Evolutionary conservation across 495 filamentous ascomycete species (phyloP), one percentile per base, ranked within the genome.

Genomic region (Melanomma pulvis-pyrius): DNA sequence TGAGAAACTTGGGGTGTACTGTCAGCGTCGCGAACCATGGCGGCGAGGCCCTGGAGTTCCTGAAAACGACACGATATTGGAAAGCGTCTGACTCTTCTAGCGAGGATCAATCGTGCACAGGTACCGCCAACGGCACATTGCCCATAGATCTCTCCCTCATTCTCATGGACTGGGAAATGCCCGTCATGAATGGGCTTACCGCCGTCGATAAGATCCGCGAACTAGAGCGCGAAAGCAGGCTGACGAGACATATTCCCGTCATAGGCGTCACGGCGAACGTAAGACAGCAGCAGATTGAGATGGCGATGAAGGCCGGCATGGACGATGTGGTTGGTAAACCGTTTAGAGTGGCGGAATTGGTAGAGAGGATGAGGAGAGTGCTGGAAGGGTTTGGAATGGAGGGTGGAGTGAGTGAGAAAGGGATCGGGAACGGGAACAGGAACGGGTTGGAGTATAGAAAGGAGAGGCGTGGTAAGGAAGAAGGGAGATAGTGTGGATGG

Each of bases 81-180:
- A 50, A 63, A n/a, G n/a, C n/a, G n/a, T n/a, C n/a, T n/a, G n/a
- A n/a, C n/a, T n/a, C n/a, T n/a, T n/a, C n/a, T n/a, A n/a, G n/a
- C n/a, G 15, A 26, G 7, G 11, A 8, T 41, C 36, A 41, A 41
- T 17, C 17, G 8, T n/a, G n/a, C 30, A 4, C 30, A 12, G 30
- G 4, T 12, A 4, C 30, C 30, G 30, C 12, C 30, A 34, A 34
- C 12, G 30, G 30, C 30, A 34, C 39, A 44, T 30, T 24, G 8
- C 28, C 47, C 13, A 13, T 55, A 22, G 47, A 39, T 29, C 58
- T 52, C 60, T 67, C 36, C 36, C 41, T 75, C 28, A 65, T 78
- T 3, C 68, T 78, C 8, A 75, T 78, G 74, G 76, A 78, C 50
- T 60, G 65, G 63, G 72, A 78, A 49, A 78, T 78, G 76, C 76